Conservation (phyloP, 805 yeast genomes). For the Pichia gijzeniarum region DNA sequence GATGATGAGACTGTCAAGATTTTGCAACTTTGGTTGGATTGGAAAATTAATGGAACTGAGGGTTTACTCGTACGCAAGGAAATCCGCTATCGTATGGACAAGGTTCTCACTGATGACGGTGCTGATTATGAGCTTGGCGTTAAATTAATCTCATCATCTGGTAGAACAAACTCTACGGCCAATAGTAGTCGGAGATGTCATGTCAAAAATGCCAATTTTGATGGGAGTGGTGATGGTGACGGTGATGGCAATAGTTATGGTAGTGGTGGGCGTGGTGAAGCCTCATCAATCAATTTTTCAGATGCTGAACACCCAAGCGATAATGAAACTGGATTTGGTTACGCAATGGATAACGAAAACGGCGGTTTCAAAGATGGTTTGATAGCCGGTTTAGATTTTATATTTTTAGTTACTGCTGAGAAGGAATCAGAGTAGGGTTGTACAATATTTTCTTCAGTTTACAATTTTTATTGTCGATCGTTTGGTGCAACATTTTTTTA, state of each 20-base stretch:
- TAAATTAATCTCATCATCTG: background rate
- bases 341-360: background rate
- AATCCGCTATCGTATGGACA: constrained; percentile 6
- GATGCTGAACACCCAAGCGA: background rate
- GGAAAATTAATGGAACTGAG: constrained; percentile 25
- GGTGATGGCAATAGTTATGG: too few species aligned
- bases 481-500: background rate
- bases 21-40: constrained; percentile 28
- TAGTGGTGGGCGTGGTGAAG: background rate
- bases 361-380: constrained; percentile 2
- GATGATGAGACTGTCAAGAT: constrained; percentile 16
- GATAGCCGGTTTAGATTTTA: background rate
- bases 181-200: too few species aligned
- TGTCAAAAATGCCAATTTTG: too few species aligned
- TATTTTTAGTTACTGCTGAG: constrained; percentile 6
- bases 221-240: too few species aligned
- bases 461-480: background rate
- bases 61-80: constrained; percentile 19
- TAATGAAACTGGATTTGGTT: background rate
- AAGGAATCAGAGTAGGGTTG: background rate
- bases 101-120: constrained; percentile 2
- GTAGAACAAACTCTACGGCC: background rate
- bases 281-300: background rate
- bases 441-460: background rate
- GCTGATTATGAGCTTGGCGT: constrained; percentile 10